Conservation (phyloP, 163 green algal genomes). For the Botryococcus braunii region DNA sequence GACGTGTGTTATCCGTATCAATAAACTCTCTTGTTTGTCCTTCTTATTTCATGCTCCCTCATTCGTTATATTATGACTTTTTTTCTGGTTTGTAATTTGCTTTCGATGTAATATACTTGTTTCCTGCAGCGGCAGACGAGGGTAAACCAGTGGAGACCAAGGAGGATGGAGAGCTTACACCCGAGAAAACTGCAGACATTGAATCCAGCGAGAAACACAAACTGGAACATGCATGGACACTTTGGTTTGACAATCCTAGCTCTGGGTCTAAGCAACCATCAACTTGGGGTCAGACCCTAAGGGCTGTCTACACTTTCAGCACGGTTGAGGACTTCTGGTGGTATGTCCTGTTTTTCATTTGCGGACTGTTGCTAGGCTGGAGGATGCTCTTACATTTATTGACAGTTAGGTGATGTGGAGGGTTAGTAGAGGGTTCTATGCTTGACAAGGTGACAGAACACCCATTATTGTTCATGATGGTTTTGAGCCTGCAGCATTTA, state of each 20-base stretch:
- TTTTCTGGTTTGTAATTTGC: no score
- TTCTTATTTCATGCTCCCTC: no score
- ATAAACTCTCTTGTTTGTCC: no score
- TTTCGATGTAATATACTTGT: no score
- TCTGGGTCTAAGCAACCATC: constrained; percentile 31
- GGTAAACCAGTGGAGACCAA: no score
- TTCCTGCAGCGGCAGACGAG: no score
- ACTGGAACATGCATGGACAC: constrained; percentile 87
- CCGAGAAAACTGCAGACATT: neutral
- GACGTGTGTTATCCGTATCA: no score
- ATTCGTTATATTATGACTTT: no score
- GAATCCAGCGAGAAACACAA: constrained; percentile 57
- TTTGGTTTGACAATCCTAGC: constrained; percentile 81
- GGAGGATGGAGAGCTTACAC: constrained; percentile 1
- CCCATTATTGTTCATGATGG: no score
- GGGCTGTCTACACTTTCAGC: constrained; percentile 88
- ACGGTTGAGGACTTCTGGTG: constrained; percentile 99
- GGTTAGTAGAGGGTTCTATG: neutral
- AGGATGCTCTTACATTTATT: neutral
- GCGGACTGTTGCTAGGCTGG: no score
- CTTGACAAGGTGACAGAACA: no score
- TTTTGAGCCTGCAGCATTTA: no score
- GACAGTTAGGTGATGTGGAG: neutral
- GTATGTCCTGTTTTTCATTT: constrained; percentile 42
- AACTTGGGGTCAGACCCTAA: constrained; percentile 84